These are phyloP conservation scores for Coemansia sp. DNA, from an alignment of 192 early-diverging fungal species.

Conservation along the genomic window DNA sequence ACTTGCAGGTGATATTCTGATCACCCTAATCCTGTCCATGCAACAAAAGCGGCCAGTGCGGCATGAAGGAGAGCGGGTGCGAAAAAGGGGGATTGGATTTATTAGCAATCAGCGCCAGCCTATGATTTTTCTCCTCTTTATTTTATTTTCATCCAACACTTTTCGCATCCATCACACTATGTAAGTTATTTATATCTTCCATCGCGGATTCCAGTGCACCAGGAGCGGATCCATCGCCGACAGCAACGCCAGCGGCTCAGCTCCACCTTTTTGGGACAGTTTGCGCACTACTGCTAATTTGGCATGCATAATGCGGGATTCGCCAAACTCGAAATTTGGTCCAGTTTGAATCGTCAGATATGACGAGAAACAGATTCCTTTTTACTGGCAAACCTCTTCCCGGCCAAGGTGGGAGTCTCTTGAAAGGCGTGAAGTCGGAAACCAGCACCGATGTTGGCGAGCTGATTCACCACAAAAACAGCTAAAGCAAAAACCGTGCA, in stretches of 20 bases:
- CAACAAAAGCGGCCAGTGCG: too few species aligned
- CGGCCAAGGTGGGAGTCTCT: too few species aligned
- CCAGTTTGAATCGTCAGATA: not conserved
- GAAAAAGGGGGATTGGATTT: not conserved
- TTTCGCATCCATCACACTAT: slow-evolving; percentile 11
- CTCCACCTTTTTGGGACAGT: not conserved
- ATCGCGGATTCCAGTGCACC: not conserved
- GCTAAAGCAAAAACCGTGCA: too few species aligned
- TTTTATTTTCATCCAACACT: slow-evolving; percentile 3
- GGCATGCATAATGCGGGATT: slow-evolving; percentile 1
- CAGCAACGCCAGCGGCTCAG: not conserved
- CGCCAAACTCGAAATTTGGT: not conserved
- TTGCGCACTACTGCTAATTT: slow-evolving; percentile 1
- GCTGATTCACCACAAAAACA: too few species aligned
- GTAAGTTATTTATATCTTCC: slow-evolving; percentile 6
- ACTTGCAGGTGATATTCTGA: too few species aligned
- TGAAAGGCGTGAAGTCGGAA: too few species aligned
- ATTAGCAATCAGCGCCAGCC: not conserved
- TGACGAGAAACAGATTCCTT: not conserved
- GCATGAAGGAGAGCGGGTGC: not conserved
- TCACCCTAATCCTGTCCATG: not conserved
- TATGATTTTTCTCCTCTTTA: not conserved
- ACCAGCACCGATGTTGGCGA: not conserved
- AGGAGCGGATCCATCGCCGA: slow-evolving; percentile 5
- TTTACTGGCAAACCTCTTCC: too few species aligned